Percentiles rank a stretch among this genome's conserved stretches.
These are phyloP conservation scores for Salvia rosmarinus DNA, from an alignment of 257 asterid genomes.

Conservation along the genomic window DNA sequence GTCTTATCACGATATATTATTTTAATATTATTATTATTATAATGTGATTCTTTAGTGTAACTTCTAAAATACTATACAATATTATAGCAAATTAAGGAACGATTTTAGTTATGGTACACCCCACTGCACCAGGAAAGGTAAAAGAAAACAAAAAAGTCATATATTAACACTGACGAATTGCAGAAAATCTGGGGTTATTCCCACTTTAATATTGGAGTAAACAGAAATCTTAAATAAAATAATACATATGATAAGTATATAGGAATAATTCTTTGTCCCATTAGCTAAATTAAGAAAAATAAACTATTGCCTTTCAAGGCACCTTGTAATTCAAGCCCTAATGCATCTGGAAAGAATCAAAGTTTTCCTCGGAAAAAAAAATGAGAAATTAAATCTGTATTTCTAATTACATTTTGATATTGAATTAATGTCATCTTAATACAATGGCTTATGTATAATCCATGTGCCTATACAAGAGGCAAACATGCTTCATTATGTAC, in stretches of 20 bases:
- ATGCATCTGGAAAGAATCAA: background rate
- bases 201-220: background rate
- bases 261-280: constrained; percentile 28
- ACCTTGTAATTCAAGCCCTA: constrained; percentile 6
- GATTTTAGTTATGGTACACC: background rate
- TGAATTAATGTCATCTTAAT: no score
- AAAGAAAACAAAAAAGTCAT: background rate
- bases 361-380: no score
- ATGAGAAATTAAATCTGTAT: no score
- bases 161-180: background rate
- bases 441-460: no score
- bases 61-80: background rate
- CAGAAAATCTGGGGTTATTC: constrained; percentile 1
- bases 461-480: no score
- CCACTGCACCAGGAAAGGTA: background rate
- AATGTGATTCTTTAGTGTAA: background rate
- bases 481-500: no score
- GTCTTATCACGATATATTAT: background rate
- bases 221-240: constrained; percentile 19
- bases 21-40: background rate
- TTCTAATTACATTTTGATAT: no score
- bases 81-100: background rate
- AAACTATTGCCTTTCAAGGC: constrained; percentile 1
- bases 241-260: constrained; percentile 9
- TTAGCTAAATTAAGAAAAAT: background rate